Conservation (phyloP, 805 yeast species). For the Saccharomycodes ludwigii region DNA sequence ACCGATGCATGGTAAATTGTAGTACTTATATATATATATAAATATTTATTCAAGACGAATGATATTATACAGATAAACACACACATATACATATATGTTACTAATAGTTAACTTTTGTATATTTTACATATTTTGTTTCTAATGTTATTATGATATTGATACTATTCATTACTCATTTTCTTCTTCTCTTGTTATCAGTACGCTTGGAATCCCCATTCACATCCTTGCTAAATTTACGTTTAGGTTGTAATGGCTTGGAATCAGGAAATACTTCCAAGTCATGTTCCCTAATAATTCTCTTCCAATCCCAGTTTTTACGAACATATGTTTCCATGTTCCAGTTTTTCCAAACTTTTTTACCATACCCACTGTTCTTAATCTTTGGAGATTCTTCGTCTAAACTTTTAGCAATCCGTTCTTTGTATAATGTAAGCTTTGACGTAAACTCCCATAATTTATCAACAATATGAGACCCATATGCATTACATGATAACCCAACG, state of each 20-base stretch:
- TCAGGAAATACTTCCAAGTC: constrained; percentile 30
- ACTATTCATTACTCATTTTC: constrained; percentile 2
- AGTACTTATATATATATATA: not conserved
- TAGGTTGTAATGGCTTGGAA: constrained; percentile 22
- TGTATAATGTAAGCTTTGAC: constrained; percentile 62
- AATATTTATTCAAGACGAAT: not conserved
- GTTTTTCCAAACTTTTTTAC: constrained; percentile 88
- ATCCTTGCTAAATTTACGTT: constrained; percentile 2
- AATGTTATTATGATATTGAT: constrained; percentile 5
- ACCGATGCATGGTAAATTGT: constrained; percentile 33
- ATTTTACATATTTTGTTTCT: constrained; percentile 4
- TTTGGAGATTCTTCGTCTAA: constrained; percentile 44
- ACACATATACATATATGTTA: constrained; percentile 3
- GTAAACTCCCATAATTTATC: constrained; percentile 80
- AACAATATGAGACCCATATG: constrained; percentile 84
- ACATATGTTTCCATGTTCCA: constrained; percentile 78
- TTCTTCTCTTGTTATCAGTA: constrained; percentile 1
- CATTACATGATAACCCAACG: constrained; percentile 59
- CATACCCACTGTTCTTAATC: constrained; percentile 79
- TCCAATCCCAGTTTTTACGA: constrained; percentile 78
- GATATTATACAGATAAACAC: not conserved
- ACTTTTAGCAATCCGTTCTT: constrained; percentile 73
- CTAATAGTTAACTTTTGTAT: constrained; percentile 2
- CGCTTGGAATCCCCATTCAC: not conserved
- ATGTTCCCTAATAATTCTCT: constrained; percentile 42